These are phyloP conservation scores for Suillus paluster DNA, from an alignment of 768 basidiomycete species.

Conservation along the genomic window DNA sequence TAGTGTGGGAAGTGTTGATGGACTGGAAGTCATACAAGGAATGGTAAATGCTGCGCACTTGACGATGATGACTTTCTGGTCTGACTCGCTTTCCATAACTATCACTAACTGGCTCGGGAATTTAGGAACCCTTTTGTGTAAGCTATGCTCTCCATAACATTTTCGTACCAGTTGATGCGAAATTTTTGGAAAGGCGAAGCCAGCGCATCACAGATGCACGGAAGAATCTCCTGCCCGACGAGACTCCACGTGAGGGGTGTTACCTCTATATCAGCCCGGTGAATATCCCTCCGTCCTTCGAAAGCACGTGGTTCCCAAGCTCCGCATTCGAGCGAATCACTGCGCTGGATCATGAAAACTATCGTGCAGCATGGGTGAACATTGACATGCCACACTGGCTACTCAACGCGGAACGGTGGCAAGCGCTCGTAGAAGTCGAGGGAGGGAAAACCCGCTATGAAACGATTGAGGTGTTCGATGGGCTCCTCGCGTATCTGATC, in stretches of 20 bases:
- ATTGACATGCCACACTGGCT: constrained; percentile 48
- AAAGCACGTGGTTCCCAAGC: constrained; percentile 37
- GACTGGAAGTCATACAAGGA: constrained; percentile 65
- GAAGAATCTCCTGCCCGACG: constrained; percentile 43
- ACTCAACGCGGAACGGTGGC: constrained; percentile 65
- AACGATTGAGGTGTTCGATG: constrained; percentile 62
- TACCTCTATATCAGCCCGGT: constrained; percentile 52
- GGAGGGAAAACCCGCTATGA: constrained; percentile 66
- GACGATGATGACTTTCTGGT: constrained; percentile 3
- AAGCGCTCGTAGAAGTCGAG: constrained; percentile 51
- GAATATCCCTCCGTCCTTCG: constrained; percentile 65
- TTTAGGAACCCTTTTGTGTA: constrained; percentile 75
- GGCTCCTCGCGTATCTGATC: constrained; percentile 57
- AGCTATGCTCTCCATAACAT: constrained; percentile 20
- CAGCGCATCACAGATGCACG: constrained; percentile 50
- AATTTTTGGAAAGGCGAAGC: constrained; percentile 44
- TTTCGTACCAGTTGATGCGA: constrained; percentile 9
- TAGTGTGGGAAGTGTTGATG: constrained; percentile 63
- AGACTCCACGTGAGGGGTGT: constrained; percentile 52
- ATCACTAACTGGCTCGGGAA: constrained; percentile 5
- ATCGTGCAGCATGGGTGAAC: constrained; percentile 61
- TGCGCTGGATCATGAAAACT: constrained; percentile 53
- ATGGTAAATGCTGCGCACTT: constrained; percentile 49
- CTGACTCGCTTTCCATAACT: background rate
- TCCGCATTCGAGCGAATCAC: constrained; percentile 53